Percentiles rank a stretch among this genome's conserved stretches.
Conservation (phyloP, 164 flowering plant genomes). For the Euptelea pleiosperma region DNA sequence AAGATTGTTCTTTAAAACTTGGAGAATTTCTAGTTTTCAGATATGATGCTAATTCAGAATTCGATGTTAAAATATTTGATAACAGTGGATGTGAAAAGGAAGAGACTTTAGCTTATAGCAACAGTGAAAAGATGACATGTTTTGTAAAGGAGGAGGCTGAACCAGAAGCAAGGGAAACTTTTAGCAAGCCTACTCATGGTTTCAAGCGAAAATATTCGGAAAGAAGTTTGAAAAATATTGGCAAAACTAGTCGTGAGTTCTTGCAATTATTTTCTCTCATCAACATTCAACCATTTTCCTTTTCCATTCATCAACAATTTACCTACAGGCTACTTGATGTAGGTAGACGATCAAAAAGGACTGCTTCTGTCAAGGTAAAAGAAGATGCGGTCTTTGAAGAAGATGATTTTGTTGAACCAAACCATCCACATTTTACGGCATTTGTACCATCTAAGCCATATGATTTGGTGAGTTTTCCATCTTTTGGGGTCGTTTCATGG, state of each 20-base stretch:
- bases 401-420: background rate
- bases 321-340: background rate
- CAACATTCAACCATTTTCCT: background rate
- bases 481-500: background rate
- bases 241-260: background rate
- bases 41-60: conserved; percentile 4
- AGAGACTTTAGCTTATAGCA: background rate
- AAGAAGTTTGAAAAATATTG: background rate
- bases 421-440: conserved; percentile 12
- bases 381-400: background rate
- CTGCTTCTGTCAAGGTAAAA: background rate
- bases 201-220: background rate
- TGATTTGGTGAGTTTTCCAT: conserved; percentile 4
- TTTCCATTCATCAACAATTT: background rate
- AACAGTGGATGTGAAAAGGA: conserved; percentile 21
- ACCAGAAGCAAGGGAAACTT: background rate
- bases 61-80: conserved; percentile 19
- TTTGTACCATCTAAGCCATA: background rate
- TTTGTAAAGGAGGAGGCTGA: conserved; percentile 4
- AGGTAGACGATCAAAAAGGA: background rate
- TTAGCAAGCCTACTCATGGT: background rate
- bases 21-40: conserved; percentile 23
- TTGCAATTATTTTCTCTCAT: background rate
- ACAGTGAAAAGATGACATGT: background rate
- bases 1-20: conserved; percentile 9